phyloP scores from a whole-genome alignment of 495 filamentous ascomycete species.

The Aspergillus olivimuriae region DNA sequence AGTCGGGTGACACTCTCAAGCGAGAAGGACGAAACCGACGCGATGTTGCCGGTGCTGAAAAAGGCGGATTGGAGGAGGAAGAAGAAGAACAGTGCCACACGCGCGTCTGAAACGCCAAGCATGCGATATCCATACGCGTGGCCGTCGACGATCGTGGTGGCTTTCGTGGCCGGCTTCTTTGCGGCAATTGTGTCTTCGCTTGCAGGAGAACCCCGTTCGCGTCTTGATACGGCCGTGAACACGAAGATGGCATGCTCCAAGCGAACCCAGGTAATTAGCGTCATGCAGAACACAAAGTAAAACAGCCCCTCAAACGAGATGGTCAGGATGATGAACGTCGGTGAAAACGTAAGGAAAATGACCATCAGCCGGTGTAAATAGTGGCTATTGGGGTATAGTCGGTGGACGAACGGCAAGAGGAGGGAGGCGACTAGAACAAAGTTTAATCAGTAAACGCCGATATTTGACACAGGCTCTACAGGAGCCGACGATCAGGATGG shows the following conservation, averaged over 20 bases:
- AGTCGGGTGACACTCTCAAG: conserved; percentile 86
- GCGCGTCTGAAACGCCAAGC: conserved; percentile 72
- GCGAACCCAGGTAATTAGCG: conserved; percentile 82
- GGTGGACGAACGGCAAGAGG: conserved; percentile 72
- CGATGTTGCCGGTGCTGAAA: conserved; percentile 96
- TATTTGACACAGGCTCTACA: not conserved
- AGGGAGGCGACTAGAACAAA: conserved; percentile 59
- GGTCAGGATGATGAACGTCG: conserved; percentile 90
- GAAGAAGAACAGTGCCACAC: conserved; percentile 90
- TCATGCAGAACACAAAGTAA: conserved; percentile 81
- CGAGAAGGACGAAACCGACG: conserved; percentile 90
- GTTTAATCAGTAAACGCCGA: conserved; percentile 2
- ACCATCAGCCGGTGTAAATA: conserved; percentile 86
- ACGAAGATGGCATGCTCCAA: conserved; percentile 76
- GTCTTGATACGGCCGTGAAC: conserved; percentile 33
- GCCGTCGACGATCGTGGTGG: conserved; percentile 25
- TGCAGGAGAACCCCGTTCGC: conserved; percentile 12
- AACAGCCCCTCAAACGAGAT: conserved; percentile 98
- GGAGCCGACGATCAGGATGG: not conserved
- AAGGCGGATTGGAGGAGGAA: conserved; percentile 92
- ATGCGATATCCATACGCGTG: conserved; percentile 54
- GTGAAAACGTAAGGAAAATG: conserved; percentile 89
- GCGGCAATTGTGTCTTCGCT: conserved; percentile 9
- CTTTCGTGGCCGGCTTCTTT: conserved; percentile 25
- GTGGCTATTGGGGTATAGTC: conserved; percentile 73